Base-by-base conservation (phyloP, 1,139 yeast genomes). In the Blastobotrys ciferrii region DNA sequence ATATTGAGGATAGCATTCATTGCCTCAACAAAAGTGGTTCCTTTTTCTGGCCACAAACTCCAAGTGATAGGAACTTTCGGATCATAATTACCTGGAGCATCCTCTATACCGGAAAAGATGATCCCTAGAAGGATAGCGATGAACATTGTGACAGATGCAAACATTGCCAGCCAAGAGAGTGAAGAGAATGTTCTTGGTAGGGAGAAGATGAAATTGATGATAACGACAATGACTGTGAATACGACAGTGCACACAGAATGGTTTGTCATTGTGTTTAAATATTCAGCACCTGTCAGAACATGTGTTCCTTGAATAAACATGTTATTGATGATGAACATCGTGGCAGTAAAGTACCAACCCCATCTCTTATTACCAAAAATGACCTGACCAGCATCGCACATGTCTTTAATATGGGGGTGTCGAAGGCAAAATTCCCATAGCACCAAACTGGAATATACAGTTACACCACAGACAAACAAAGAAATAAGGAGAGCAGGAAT, bases 341-440 rank as follows among this genome's bases (percentile, higher is more conserved):
- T 64, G 2, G 81, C 82, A 1, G 84, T 78, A 44, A 75, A 73
- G 58, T 76, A 78, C 81, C 82, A 80, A 5, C 78, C 81, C 71
- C 74, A 68, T 46, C 65, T 67, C 47, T 69, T 65, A 18, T 77
- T 77, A 73, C 80, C 76, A 55, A 79, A 75, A 51, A 80, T 68
- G 51, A 75, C 74, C 60, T 77, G 78, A n/a, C 84, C 84, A 57
- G 80, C 79, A 56, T 80, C 84, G 58, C 82, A 78, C 14, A 80
- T 74, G 54, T 74, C 75, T 51, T 70, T 70, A 46, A 80, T 62
- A 42, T 73, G 73, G 2, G 83, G 84, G 55, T 77, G 73, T 20
- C 71, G 71, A 11, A 77, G 72, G 62, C 82, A 79, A 58, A 75
- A 80, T 53, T 80, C 81, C 47, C 75, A 70, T 51, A 80, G 72